Evolutionary conservation across 805 yeast genomes (phyloP).

Genomic region (Priceomyces haplophilus): DNA sequence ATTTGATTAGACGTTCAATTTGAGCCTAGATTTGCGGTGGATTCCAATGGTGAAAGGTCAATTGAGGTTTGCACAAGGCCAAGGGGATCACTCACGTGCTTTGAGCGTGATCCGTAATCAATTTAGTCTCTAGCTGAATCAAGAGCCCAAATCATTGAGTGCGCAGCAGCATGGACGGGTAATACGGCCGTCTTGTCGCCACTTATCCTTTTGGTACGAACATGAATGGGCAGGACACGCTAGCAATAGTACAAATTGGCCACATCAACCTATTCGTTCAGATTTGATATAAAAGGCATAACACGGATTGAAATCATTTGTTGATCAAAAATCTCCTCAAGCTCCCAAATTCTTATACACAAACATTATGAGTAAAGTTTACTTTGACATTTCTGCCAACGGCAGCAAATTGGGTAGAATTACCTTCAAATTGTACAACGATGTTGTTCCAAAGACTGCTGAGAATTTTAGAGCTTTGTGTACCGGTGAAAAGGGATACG

Average conservation of each 20-base stretch:
- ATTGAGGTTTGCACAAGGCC: no score
- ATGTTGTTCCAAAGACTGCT: constrained; percentile 70
- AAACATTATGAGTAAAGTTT: constrained; percentile 60
- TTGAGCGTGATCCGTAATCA: no score
- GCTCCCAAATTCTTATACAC: not conserved
- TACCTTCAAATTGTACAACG: constrained; percentile 62
- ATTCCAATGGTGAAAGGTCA: no score
- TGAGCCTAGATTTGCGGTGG: no score
- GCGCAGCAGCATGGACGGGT: no score
- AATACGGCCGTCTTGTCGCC: not conserved
- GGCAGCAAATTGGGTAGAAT: constrained; percentile 76
- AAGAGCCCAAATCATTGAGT: no score
- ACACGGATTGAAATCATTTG: not conserved
- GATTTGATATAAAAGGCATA: not conserved
- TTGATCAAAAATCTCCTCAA: not conserved
- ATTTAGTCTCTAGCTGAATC: no score
- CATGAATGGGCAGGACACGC: not conserved
- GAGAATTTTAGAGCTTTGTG: constrained; percentile 79
- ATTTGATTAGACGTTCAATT: no score
- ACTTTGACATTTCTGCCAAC: constrained; percentile 78
- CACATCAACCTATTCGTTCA: not conserved
- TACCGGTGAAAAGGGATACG: constrained; percentile 93
- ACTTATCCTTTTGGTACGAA: not conserved
- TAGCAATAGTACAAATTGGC: not conserved
- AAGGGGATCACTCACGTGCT: no score